These are phyloP conservation scores for Gaertneriomyces semiglobifer DNA, from an alignment of 192 early-diverging fungal species.

Conservation along the genomic window DNA sequence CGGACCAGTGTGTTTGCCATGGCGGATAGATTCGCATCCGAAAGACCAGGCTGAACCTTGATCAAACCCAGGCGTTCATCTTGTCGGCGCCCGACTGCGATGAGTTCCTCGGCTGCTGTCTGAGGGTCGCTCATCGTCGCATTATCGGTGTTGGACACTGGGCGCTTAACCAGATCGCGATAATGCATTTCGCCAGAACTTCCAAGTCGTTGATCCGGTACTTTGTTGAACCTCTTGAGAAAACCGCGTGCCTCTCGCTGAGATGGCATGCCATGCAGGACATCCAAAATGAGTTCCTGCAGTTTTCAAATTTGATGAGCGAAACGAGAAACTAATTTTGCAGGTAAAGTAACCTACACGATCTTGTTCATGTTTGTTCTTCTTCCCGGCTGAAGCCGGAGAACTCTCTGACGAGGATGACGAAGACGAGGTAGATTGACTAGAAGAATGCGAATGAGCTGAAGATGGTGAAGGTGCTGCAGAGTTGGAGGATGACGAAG, in stretches of 20 bases:
- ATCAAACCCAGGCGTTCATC: conserved; percentile 56
- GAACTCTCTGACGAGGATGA: no score
- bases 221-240: conserved; percentile 45
- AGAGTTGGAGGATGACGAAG: no score
- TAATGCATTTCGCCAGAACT: conserved; percentile 4
- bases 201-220: background rate
- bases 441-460: no score
- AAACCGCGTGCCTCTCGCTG: conserved; percentile 64
- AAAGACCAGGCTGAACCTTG: conserved; percentile 53
- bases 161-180: background rate
- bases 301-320: no score
- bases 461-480: no score
- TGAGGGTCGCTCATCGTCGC: background rate
- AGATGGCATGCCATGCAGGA: conserved; percentile 58
- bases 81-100: background rate
- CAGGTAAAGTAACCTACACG: no score
- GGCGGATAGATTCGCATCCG: conserved; percentile 30
- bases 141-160: background rate
- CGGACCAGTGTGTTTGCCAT: conserved; percentile 61
- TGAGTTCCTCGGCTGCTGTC: conserved; percentile 8
- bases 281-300: conserved; percentile 59
- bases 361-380: no score
- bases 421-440: no score
- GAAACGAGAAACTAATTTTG: no score
- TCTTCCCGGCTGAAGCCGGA: no score